phyloP scores from a whole-genome alignment of 2,329 filamentous ascomycete species.

The Diplodia seriata region DNA sequence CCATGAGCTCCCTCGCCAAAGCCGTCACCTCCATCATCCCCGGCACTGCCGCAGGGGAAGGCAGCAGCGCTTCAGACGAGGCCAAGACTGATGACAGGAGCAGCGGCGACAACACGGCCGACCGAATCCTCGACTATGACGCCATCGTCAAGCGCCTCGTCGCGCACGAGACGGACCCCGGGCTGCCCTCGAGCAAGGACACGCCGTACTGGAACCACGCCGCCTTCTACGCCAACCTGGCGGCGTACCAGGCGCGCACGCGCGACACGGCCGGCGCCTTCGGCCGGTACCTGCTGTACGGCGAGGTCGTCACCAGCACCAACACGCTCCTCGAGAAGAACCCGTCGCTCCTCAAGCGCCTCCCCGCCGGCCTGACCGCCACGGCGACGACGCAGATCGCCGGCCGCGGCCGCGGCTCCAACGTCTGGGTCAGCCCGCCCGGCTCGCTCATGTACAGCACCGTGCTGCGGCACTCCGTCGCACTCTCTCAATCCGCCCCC shows the following conservation, averaged over 20 bases:
- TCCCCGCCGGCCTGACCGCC: slow-evolving; percentile 86
- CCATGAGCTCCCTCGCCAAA: slow-evolving; percentile 40
- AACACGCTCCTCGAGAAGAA: slow-evolving; percentile 97
- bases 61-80: neutral
- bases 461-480: slow-evolving; percentile 80
- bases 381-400: slow-evolving; percentile 88
- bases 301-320: slow-evolving; percentile 91
- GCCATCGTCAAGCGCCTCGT: slow-evolving; percentile 75
- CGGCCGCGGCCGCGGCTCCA: slow-evolving; percentile 84
- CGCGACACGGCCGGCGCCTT: slow-evolving; percentile 67
- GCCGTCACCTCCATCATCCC: slow-evolving; percentile 38
- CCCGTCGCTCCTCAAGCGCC: slow-evolving; percentile 72
- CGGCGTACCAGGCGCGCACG: slow-evolving; percentile 67
- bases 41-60: slow-evolving; percentile 8
- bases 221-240: slow-evolving; percentile 75
- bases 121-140: slow-evolving; percentile 76
- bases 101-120: slow-evolving; percentile 44
- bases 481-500: slow-evolving; percentile 74
- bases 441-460: slow-evolving; percentile 89
- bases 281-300: slow-evolving; percentile 81
- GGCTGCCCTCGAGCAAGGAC: slow-evolving; percentile 70
- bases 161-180: slow-evolving; percentile 66
- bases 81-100: slow-evolving; percentile 46
- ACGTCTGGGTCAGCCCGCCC: slow-evolving; percentile 92
- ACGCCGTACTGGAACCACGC: slow-evolving; percentile 89